Evolutionary conservation across 768 basidiomycete genomes (phyloP).

Genomic region (Candolleomyces aberdarensis): DNA sequence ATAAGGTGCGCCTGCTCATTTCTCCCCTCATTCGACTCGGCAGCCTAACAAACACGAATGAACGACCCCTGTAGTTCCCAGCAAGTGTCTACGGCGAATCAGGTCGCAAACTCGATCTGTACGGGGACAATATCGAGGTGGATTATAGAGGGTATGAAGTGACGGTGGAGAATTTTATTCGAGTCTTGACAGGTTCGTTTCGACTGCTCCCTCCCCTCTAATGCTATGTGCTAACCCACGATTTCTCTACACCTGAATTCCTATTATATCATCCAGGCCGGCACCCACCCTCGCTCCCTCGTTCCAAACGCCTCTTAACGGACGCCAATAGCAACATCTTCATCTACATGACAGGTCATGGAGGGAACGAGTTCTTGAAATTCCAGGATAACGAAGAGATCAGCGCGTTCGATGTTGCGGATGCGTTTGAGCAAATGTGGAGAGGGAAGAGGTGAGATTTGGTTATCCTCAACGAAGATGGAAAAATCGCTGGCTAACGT

Average conservation of each 20-base stretch:
- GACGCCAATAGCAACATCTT: conserved; percentile 93
- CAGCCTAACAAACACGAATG: too few species aligned
- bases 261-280: conserved; percentile 52
- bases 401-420: conserved; percentile 94
- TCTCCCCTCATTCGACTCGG: too few species aligned
- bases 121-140: conserved; percentile 96
- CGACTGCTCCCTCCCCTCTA: not conserved
- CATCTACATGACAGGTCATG: conserved; percentile 98
- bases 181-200: conserved; percentile 81
- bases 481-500: not conserved
- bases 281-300: conserved; percentile 77
- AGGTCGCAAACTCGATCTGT: conserved; percentile 80
- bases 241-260: not conserved
- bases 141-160: conserved; percentile 99
- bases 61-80: conserved; percentile 46
- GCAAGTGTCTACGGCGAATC: conserved; percentile 91
- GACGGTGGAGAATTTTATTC: conserved; percentile 92
- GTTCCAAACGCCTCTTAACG: conserved; percentile 87
- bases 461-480: too few species aligned
- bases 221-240: too few species aligned
- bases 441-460: conserved; percentile 82
- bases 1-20: conserved; percentile 36
- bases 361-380: conserved; percentile 97
- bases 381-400: conserved; percentile 99
- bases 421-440: conserved; percentile 98